Evolutionary conservation across 2,329 filamentous ascomycete species (phyloP), one percentile per base, ranked within the genome.

Genomic region (Colletotrichum sp.): DNA sequence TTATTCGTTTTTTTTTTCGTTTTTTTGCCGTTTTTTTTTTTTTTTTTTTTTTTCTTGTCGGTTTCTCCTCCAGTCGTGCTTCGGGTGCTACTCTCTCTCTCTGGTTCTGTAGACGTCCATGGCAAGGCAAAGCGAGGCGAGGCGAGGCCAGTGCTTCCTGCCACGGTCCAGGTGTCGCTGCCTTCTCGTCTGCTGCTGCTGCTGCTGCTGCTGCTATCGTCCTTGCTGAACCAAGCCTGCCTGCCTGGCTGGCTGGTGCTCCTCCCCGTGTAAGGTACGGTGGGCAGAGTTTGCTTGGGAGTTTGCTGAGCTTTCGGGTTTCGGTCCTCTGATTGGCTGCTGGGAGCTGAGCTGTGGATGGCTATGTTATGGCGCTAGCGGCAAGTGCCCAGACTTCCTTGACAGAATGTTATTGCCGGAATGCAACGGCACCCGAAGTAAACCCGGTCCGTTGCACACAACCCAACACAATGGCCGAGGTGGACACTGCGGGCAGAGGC

Each of bases 331-430:
- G 60, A 76, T 76, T 76, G 64, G 74, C 32, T 65, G 34, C 15
- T 34, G 18, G 59, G 36, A 70, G 71, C 71, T 75, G n/a, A 68
- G 57, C 39, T 71, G 72, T 76, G 73, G 73, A 71, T 72, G 65
- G 73, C 49, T 73, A 39, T 78, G 77, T 78, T 78, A 72, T 77
- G 55, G 69, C 76, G 72, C 71, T 78, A 78, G 75, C 77, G 71
- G 15, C 36, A 24, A 60, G 49, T 70, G 49, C 64, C 60, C 75
- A 71, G 66, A 63, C 59, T 63, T 75, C 49, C 24, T 70, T 70
- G 68, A 73, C 72, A 59, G 21, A 30, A 49, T 77, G 75, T 76
- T 77, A 75, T 75, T 62, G 75, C 44, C 57, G 69, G 69, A 77
- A 78, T 77, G 69, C 55, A 36, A 24, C 8, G 30, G n/a, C 21